Conservation (phyloP, 2,329 filamentous ascomycete genomes). For the Fusarium sp. region DNA sequence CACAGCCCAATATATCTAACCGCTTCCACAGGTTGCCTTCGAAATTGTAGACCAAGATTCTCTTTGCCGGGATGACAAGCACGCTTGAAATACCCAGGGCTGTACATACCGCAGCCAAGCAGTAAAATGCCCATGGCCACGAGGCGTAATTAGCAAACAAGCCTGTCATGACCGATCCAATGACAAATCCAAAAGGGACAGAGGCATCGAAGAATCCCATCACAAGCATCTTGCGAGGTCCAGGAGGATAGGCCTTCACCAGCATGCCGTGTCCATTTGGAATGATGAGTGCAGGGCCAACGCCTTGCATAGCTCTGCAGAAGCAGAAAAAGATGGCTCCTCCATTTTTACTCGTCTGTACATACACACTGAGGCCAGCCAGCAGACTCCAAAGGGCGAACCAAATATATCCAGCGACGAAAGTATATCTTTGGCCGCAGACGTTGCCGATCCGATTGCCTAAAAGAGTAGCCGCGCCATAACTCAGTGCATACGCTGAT, state of each 20-base stretch:
- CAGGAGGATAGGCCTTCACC: conserved; percentile 39
- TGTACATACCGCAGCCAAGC: conserved; percentile 30
- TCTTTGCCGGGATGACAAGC: conserved; percentile 33
- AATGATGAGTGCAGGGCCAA: conserved; percentile 37
- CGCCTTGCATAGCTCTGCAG: conserved; percentile 40
- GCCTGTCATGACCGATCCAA: conserved; percentile 39
- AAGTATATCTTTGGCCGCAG: conserved; percentile 36
- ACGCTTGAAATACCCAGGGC: conserved; percentile 34
- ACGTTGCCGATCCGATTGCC: conserved; percentile 39
- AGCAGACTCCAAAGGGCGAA: conserved; percentile 41
- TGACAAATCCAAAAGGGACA: conserved; percentile 37
- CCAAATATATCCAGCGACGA: conserved; percentile 39
- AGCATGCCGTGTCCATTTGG: conserved; percentile 39
- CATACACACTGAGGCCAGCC: conserved; percentile 34
- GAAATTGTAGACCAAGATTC: conserved; percentile 34
- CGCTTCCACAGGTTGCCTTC: conserved; percentile 40
- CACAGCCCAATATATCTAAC: conserved; percentile 29
- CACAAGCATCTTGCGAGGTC: conserved; percentile 35
- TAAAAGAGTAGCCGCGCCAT: conserved; percentile 31
- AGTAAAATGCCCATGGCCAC: conserved; percentile 42
- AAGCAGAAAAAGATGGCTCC: conserved; percentile 37
- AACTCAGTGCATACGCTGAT: conserved; percentile 36
- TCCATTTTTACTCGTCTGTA: conserved; percentile 4
- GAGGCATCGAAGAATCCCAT: conserved; percentile 40
- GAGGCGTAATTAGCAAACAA: conserved; percentile 36